Percentiles rank a stretch among this genome's conserved stretches.
These are phyloP conservation scores for Setaria viridis DNA, from an alignment of 202 grass and related monocot genomes.

Conservation along the genomic window DNA sequence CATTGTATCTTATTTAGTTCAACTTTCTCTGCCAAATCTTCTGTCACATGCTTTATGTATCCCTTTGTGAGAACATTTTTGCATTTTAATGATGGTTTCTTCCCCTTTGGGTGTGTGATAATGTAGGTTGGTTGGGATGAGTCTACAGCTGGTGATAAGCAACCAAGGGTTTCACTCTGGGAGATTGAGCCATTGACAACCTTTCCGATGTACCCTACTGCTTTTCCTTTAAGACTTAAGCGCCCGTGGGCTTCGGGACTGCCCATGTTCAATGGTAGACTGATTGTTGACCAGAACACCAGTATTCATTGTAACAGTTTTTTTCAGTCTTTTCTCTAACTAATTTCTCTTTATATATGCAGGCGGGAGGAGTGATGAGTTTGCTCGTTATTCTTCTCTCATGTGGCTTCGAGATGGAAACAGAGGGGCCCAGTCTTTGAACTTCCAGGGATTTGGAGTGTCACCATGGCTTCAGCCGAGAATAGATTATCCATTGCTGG, in stretches of 20 bases:
- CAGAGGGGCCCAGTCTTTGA: conserved; percentile 65
- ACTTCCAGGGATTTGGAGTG: conserved; percentile 77
- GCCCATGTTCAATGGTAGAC: conserved; percentile 63
- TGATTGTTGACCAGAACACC: conserved; percentile 28
- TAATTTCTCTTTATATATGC: conserved; percentile 31
- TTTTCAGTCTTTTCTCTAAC: conserved; percentile 15
- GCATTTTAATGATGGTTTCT: not conserved
- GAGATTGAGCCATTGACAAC: conserved; percentile 95
- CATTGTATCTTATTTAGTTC: not conserved
- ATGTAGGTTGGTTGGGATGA: conserved; percentile 99
- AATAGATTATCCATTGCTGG: conserved; percentile 57
- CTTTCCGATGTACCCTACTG: conserved; percentile 96
- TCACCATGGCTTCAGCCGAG: conserved; percentile 79
- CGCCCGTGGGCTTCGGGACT: conserved; percentile 87
- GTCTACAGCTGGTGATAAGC: conserved; percentile 88
- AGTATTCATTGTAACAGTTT: conserved; percentile 14
- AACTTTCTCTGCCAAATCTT: not conserved
- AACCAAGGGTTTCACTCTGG: conserved; percentile 93
- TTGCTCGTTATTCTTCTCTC: conserved; percentile 69
- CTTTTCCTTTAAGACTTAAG: conserved; percentile 93
- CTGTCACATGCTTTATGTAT: conserved; percentile 8
- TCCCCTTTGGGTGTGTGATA: conserved; percentile 32
- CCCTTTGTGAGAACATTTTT: conserved; percentile 4
- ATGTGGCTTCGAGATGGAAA: conserved; percentile 83
- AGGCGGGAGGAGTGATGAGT: conserved; percentile 80